A percentile compares a stretch with the other conserved stretches of the same genome.
Conservation (phyloP, 2,329 filamentous ascomycete genomes). For the Coniochaeta ligniaria region DNA sequence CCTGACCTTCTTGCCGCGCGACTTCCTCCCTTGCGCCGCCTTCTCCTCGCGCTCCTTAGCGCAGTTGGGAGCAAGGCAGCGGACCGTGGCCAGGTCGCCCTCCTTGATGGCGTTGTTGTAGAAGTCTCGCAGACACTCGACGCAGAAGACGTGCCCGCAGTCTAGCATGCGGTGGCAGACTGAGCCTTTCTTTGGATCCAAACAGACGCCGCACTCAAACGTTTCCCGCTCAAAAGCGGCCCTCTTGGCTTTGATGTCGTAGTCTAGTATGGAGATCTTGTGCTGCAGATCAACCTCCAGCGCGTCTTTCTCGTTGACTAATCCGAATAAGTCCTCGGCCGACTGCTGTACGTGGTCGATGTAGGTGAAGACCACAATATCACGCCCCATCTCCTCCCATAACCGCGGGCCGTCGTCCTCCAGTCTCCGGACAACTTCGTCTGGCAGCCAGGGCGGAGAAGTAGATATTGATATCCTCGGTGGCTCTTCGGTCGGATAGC, state of each 20-base stretch:
- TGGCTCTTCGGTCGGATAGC: conserved; percentile 48
- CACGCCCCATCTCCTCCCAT: conserved; percentile 56
- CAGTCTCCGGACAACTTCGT: conserved; percentile 37
- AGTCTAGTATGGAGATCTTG: conserved; percentile 69
- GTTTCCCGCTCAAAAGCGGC: conserved; percentile 75
- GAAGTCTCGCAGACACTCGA: conserved; percentile 79
- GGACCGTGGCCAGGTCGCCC: conserved; percentile 72
- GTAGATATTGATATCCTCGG: conserved; percentile 45
- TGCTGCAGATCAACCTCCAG: conserved; percentile 47
- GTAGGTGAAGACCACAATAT: conserved; percentile 53
- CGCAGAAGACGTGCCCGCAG: conserved; percentile 89
- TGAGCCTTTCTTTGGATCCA: conserved; percentile 87
- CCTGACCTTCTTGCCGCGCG: conserved; percentile 48
- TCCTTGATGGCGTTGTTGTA: conserved; percentile 84
- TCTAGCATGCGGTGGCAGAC: conserved; percentile 74
- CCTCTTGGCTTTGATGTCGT: conserved; percentile 66
- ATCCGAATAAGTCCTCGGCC: conserved; percentile 53
- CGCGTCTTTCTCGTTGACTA: conserved; percentile 38
- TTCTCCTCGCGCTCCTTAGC: conserved; percentile 49
- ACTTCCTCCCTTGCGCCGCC: conserved; percentile 32
- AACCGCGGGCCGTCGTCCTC: conserved; percentile 41
- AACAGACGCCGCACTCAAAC: conserved; percentile 80
- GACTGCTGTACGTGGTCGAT: conserved; percentile 56
- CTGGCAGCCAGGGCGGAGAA: conserved; percentile 49
- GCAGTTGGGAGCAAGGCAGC: conserved; percentile 74